Conservation (phyloP, 2,329 filamentous ascomycete genomes). For the Rhinocladiella mackenziei region DNA sequence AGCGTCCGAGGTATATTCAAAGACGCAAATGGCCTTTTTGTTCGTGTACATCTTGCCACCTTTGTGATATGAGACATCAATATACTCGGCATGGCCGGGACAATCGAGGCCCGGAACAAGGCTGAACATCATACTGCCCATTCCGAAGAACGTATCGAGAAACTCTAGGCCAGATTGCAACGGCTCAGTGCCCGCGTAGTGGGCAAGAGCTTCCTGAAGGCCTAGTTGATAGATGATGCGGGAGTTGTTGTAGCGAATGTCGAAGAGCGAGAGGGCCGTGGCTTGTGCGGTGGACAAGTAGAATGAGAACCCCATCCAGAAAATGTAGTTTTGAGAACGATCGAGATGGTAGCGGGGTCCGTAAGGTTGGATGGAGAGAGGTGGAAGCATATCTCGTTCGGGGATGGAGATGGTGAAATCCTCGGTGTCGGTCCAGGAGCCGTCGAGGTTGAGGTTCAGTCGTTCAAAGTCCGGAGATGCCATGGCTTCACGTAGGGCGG, state of each 20-base stretch:
- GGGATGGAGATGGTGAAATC: constrained; percentile 6
- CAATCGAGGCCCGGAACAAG: constrained; percentile 33
- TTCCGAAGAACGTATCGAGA: constrained; percentile 35
- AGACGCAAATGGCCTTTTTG: constrained; percentile 37
- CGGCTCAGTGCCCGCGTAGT: constrained; percentile 45
- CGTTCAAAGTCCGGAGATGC: constrained; percentile 21
- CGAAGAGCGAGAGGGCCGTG: constrained; percentile 47
- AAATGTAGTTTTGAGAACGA: constrained; percentile 44
- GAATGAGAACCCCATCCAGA: constrained; percentile 53
- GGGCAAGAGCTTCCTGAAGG: constrained; percentile 51
- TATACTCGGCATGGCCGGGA: constrained; percentile 31
- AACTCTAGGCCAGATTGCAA: constrained; percentile 30
- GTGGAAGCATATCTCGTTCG: constrained; percentile 18
- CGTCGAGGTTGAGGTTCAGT: constrained; percentile 23
- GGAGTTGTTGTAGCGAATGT: constrained; percentile 51
- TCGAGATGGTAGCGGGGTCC: constrained; percentile 44
- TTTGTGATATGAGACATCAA: constrained; percentile 26
- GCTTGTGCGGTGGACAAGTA: constrained; percentile 47
- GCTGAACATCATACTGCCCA: constrained; percentile 32
- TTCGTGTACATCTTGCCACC: constrained; percentile 25
- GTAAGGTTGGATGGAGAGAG: constrained; percentile 37
- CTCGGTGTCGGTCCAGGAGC: constrained; percentile 26
- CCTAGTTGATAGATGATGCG: constrained; percentile 52
- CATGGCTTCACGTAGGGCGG: constrained; percentile 46
- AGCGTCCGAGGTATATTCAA: constrained; percentile 28